Evolutionary conservation across 306 rosid species (phyloP).

Genomic region (Rosa multiflora): DNA sequence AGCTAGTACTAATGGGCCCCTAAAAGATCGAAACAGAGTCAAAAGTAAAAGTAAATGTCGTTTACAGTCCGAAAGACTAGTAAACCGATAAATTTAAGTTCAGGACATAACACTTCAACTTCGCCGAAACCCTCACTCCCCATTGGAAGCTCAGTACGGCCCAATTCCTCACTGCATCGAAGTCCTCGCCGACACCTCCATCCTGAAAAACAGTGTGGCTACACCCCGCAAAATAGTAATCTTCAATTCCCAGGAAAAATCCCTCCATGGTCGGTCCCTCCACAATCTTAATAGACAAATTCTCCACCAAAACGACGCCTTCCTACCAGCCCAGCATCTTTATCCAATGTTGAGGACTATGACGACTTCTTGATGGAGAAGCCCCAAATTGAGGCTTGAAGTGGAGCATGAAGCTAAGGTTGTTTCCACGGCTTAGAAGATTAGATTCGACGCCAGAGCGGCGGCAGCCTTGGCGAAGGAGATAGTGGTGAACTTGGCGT

Average conservation of each 20-base stretch:
- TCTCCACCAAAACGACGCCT: conserved; percentile 31
- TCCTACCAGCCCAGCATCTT: conserved; percentile 1
- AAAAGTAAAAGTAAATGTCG: too few relatives aligned
- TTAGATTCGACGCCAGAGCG: conserved; percentile 59
- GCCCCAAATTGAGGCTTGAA: conserved; percentile 84
- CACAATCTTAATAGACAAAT: conserved; percentile 27
- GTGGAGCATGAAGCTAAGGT: conserved; percentile 79
- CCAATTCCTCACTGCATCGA: conserved; percentile 47
- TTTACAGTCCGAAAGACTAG: too few relatives aligned
- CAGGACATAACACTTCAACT: conserved; percentile 16
- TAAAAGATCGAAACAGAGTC: too few relatives aligned
- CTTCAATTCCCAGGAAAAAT: conserved; percentile 33
- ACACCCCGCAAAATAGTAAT: conserved; percentile 32
- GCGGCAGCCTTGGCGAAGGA: too few relatives aligned
- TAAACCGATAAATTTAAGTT: too few relatives aligned
- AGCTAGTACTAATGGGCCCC: too few relatives aligned
- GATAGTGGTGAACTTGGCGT: too few relatives aligned
- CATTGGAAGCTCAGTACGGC: conserved; percentile 68
- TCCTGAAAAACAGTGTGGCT: conserved; percentile 49
- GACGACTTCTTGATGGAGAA: conserved; percentile 77
- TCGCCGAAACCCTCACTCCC: conserved; percentile 81
- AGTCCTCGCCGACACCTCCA: conserved; percentile 68
- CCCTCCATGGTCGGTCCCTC: conserved; percentile 39
- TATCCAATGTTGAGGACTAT: conserved; percentile 61
- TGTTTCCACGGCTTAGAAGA: conserved; percentile 38